Evolutionary conservation across 2,329 filamentous ascomycete species (phyloP), one percentile per base, ranked within the genome.

Genomic region (Ophiostoma himal-ulmi): DNA sequence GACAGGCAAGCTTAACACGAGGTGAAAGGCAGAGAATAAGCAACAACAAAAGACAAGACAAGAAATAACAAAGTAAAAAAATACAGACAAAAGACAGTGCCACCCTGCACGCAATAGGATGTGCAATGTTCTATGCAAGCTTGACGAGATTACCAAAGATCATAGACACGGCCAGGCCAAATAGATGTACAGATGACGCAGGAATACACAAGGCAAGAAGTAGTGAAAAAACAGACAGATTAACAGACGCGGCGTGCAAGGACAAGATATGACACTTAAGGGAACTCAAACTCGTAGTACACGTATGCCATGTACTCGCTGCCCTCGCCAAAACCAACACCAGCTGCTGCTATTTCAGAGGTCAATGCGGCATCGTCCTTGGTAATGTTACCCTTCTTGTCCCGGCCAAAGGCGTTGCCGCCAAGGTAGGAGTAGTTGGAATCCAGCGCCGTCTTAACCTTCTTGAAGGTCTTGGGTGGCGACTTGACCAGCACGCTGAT

Each of bases 301-400:
- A 98, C 95, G 81, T 96, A 99, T 57, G 95, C 91, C 72, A 93
- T 95, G 82, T 98, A 99, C 79, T 97, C 93, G 75, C 87, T 84
- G 69, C 89, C 89, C 71, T 93, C 91, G 22, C 87, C 88, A 60
- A 87, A 86, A 34, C 83, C 85, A 68, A 90, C 79, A 36, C 88
- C 91, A 4, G 89, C 90, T 3, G 91, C 89, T 57, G 93, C 92
- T 86, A 97, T 91, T 75, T 98, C 94, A 52, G 89, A 90, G 60
- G 91, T 89, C 77, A 92, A 81, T 37, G 88, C 84, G 17, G 89
- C 89, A 76, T 98, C 94, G 77, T 99, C 95, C 80, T 96, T 96
- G 77, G 91, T 91, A 75, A 95, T 89, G 74, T 92, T 89, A 36
- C 95, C 95, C 77, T 94, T 94, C 86, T 96, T 97, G 83, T 99